Evolutionary conservation across 73 alveolate genomes (phyloP), one percentile per base, ranked within the genome.

Genomic region (Diophrys appendiculata): DNA sequence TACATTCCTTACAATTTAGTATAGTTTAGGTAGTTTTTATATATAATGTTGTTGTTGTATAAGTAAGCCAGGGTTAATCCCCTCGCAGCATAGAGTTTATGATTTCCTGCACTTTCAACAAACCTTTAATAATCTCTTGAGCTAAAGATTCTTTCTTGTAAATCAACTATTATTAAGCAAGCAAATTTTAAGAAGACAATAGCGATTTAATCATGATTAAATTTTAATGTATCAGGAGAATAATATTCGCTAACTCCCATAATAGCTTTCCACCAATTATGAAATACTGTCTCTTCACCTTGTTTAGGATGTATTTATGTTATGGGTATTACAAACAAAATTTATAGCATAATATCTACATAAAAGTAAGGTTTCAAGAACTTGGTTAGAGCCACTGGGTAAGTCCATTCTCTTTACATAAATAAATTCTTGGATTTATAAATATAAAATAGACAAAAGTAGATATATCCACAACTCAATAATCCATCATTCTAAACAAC

Each of bases 371-470:
- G 60, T 43, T 43, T 43, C 5, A 43, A 18, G 26, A 72, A 72
- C 54, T 27, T 22, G 28, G n/a, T 43, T 2, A 72, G 25, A 0
- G 72, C 81, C 0, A 25, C 53, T 1, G 81, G 81, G 53, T 72
- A 72, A 30, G 35, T 32, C 81, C 81, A 72, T 5, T 72, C 34
- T 23, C 28, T 52, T 23, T 72, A 60, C 67, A 72, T n/a, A 22
- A 72, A 30, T 29, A 72, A 43, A 27, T 72, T 65, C 29, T 32
- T 24, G 1, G 72, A 43, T 25, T 72, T 72, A 32, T 72, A 72
- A 22, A 72, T 5, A 30, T 72, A 72, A 27, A 35, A 33, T 18
- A 72, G 25, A 1, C 69, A 60, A 29, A 72, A 72, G 1, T 14
- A 14, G 2, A 72, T 23, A 34, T 72, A 72, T 1, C 67, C 81